Evolutionary conservation across 2,329 filamentous ascomycete species (phyloP), one percentile per base, ranked within the genome.

Genomic region (Trichoderma cornu-damae): DNA sequence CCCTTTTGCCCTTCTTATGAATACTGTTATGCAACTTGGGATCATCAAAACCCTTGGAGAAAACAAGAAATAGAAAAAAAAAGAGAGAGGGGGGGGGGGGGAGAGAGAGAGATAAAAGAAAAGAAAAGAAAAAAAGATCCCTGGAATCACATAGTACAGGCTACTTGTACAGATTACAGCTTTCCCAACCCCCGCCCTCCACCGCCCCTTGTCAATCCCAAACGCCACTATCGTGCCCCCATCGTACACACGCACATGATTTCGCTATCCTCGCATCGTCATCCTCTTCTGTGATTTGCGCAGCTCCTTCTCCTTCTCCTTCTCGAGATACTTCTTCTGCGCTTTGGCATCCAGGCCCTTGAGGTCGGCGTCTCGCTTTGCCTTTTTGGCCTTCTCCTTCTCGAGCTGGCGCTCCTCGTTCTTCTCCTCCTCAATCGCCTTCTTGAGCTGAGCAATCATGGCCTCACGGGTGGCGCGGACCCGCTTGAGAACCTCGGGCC

Each of bases 401-500:
- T 90, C 86, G 18, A 79, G 65, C 46, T 85, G 81, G 22, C 89
- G 80, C 77, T 92, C 87, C 75, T 92, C 89, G 69, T 84, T 87
- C 78, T 90, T 90, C 67, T 85, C 81, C 60, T 89, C 90, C 63
- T 96, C 90, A 54, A 87, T 84, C 0, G 82, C 77, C 74, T 89
- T 91, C 72, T 88, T 85, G 67, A 99, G 85, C 76, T 88, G 88
- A 68, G 82, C 82, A 66, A 89, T 82, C 67, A 89, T 86, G 57
- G 89, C 86, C 42, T 97, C 93, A 62, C 94, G 90, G 32, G 86
- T 86, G 61, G 78, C 77, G 67, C 85, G 85, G 64, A 99, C 81
- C 79, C 95, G 96, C 72, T 89, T 89, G 70, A 87, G 76, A 32
- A 96, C 91, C 77, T 97, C 90, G 35, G 89, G 84, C 11, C 94